phyloP scores from a whole-genome alignment of 2,329 filamentous ascomycete genomes.

The Monosporascus sp. region DNA sequence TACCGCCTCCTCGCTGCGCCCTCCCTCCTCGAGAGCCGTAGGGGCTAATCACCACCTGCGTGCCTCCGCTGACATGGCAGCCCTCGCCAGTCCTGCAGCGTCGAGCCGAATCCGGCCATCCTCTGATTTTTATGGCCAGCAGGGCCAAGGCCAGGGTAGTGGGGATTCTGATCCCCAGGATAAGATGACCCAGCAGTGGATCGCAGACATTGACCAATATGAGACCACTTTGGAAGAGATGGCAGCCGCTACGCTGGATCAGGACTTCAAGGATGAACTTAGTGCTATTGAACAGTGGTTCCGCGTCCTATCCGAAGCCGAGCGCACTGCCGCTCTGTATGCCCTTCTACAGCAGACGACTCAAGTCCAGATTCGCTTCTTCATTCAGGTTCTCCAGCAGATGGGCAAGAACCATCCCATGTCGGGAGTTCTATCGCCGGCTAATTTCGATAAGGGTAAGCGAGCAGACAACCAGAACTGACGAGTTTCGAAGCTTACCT shows the following conservation, averaged over 20 bases:
- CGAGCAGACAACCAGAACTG: conserved; percentile 13
- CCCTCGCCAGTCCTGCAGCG: conserved; percentile 61
- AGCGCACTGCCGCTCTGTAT: conserved; percentile 91
- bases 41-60: conserved; percentile 81
- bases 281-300: conserved; percentile 99
- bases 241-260: conserved; percentile 96
- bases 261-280: conserved; percentile 99
- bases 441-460: conserved; percentile 93
- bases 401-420: conserved; percentile 98
- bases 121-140: conserved; percentile 88
- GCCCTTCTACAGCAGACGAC: conserved; percentile 96
- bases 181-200: conserved; percentile 95
- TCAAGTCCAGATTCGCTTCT: conserved; percentile 97
- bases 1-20: conserved; percentile 74
- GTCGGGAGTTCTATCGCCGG: conserved; percentile 89
- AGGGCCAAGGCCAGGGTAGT: conserved; percentile 61
- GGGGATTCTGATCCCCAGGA: conserved; percentile 79
- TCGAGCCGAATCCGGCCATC: conserved; percentile 84
- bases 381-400: conserved; percentile 96
- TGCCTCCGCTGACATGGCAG: conserved; percentile 92
- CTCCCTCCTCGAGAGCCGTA: conserved; percentile 72
- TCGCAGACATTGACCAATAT: conserved; percentile 97
- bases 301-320: conserved; percentile 90
- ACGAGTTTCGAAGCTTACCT: conserved; percentile 5
- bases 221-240: conserved; percentile 99